Percentiles rank a stretch among this genome's conserved stretches.
Conservation (phyloP, 148 eudicot genomes). For the Fallopia convolvulus region DNA sequence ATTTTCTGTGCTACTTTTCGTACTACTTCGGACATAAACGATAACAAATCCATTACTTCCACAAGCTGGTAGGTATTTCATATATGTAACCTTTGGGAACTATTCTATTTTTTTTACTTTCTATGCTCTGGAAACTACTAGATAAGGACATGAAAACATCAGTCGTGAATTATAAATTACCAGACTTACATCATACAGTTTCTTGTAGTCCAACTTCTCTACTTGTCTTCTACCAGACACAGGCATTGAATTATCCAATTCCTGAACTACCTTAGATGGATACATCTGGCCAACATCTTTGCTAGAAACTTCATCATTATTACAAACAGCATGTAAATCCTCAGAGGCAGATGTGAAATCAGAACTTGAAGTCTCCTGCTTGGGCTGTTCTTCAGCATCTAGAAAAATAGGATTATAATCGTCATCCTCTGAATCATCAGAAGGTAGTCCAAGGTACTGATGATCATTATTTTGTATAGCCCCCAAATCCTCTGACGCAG, state of each 20-base stretch:
- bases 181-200: slow-evolving; percentile 79
- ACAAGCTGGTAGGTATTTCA: background rate
- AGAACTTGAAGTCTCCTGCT: slow-evolving; percentile 61
- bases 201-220: slow-evolving; percentile 85
- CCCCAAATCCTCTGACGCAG: slow-evolving; percentile 54
- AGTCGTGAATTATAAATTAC: background rate
- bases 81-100: background rate
- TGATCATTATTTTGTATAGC: slow-evolving; percentile 25
- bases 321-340: slow-evolving; percentile 40
- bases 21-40: background rate
- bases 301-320: slow-evolving; percentile 19
- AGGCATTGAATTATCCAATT: slow-evolving; percentile 26
- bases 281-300: slow-evolving; percentile 20
- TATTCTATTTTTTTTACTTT: background rate
- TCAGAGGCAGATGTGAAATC: slow-evolving; percentile 92
- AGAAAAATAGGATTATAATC: slow-evolving; percentile 66
- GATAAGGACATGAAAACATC: background rate
- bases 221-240: slow-evolving; percentile 45
- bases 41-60: background rate
- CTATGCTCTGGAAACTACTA: background rate
- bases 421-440: slow-evolving; percentile 90
- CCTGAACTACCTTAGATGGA: slow-evolving; percentile 28
- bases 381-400: slow-evolving; percentile 35
- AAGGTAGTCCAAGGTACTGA: slow-evolving; percentile 53
- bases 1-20: background rate